Conservation (phyloP, 441 rosid genomes). For the Populus hybrid region DNA sequence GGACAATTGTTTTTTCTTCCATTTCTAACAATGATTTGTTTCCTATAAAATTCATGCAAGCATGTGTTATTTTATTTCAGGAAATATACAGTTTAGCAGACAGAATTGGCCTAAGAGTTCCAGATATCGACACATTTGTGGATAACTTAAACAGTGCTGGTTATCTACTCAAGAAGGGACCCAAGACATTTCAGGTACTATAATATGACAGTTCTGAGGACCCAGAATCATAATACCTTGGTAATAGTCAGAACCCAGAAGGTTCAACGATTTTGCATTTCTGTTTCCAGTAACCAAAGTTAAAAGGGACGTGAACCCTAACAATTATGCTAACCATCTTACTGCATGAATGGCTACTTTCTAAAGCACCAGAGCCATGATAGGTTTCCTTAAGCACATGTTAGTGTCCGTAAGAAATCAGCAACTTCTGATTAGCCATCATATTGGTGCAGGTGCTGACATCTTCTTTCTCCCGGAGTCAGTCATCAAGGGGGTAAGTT, state of each 20-base stretch:
- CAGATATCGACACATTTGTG: constrained; percentile 83
- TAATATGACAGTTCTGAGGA: constrained; percentile 4
- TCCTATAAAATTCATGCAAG: constrained; percentile 6
- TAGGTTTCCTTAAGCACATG: neutral
- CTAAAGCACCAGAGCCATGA: neutral
- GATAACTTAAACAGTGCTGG: constrained; percentile 92
- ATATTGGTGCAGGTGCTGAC: constrained; percentile 66
- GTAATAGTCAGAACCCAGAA: neutral
- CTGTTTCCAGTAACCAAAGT: neutral
- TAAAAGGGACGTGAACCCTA: neutral
- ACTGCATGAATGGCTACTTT: neutral
- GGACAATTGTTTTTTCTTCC: constrained; percentile 23
- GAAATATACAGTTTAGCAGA: constrained; percentile 97
- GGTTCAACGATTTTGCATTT: neutral
- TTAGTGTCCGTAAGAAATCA: neutral
- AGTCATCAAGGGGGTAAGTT: constrained; percentile 45
- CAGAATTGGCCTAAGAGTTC: constrained; percentile 87
- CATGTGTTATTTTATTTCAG: constrained; percentile 37
- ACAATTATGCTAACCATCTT: neutral
- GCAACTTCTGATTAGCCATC: neutral
- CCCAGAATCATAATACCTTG: neutral
- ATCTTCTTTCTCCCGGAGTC: constrained; percentile 79
- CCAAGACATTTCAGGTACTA: constrained; percentile 89
- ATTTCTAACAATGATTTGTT: constrained; percentile 8
- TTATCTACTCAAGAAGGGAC: constrained; percentile 88